Evolutionary conservation across 1,284 basidiomycete genomes (phyloP), one percentile per base, ranked within the genome.

Genomic region (Cystobasidium slooffiae): DNA sequence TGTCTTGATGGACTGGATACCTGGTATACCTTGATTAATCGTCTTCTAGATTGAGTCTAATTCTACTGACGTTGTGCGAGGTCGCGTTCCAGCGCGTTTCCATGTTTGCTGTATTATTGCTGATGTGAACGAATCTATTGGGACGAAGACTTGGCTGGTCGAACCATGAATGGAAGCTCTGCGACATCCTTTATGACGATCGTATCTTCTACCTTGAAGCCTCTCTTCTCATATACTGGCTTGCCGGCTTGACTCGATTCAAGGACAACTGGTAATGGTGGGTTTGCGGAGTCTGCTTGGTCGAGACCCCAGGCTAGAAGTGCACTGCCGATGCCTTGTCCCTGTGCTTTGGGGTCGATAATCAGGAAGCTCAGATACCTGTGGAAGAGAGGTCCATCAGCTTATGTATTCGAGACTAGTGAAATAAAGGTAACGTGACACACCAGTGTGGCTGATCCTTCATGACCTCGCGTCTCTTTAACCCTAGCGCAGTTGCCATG

Each of bases 331-430:
- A 73, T 53, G 20, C 70, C 70, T 55, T 59, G 55, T 12, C 70
- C 62, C 43, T 73, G 70, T 24, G 49, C 61, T 55, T 24, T 56
- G 12, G 70, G 62, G 39, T 56, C 52, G 37, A 66, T 66, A 20
- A 66, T 18, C 20, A 73, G 53, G 63, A 56, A 58, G 24, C 55
- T 44, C 14, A 73, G 31, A 22, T 73, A 73, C 70, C 70, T 73
- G 43, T 53, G 1, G 2, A 18, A 56, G 7, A 41, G 7, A 39
- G 31, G 46, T 8, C 9, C 10, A 61, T 59, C 22, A 41, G 39
- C 37, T 22, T 58, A 18, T 31, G 31, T 43, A 20, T 53, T 6
- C 12, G 18, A 41, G n/a, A 37, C 18, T 14, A 20, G 9, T 20
- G 37, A 41, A 10, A n/a, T 18, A 31, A 16, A 62, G 39, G 4